These are phyloP conservation scores for Leptodermis oblonga DNA, from an alignment of 257 asterid genomes.

Conservation along the genomic window DNA sequence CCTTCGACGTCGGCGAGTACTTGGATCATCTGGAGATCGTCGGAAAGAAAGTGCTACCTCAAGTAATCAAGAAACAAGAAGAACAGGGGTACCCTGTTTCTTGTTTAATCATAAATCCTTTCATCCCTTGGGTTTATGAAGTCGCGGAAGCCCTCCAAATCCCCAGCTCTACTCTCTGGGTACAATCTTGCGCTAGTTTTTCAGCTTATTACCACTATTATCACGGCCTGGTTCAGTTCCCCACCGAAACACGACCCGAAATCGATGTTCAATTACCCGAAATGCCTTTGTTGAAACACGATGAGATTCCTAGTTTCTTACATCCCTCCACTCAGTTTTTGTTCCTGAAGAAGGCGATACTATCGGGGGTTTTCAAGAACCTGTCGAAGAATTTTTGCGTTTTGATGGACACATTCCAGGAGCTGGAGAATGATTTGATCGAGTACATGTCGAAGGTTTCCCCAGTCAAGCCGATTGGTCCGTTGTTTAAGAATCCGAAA, in stretches of 20 bases:
- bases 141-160: too few relatives aligned
- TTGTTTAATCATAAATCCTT: conserved; percentile 52
- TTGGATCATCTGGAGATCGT: conserved; percentile 38
- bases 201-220: conserved; percentile 48
- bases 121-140: conserved; percentile 69
- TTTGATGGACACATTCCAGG: conserved; percentile 75
- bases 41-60: conserved; percentile 37
- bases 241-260: conserved; percentile 40
- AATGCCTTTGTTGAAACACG: too few relatives aligned
- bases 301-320: too few relatives aligned
- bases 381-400: conserved; percentile 42
- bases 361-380: conserved; percentile 48
- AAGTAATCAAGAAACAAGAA: conserved; percentile 37
- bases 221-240: conserved; percentile 36
- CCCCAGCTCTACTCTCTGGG: conserved; percentile 72
- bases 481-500: conserved; percentile 38
- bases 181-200: conserved; percentile 66
- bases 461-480: conserved; percentile 58
- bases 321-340: too few relatives aligned
- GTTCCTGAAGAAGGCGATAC: conserved; percentile 32
- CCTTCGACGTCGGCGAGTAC: conserved; percentile 15
- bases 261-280: too few relatives aligned
- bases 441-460: conserved; percentile 43
- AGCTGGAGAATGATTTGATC: too few relatives aligned
- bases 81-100: conserved; percentile 57